Evolutionary conservation across 306 rosid species (phyloP).

Genomic region (Benincasa hispida): DNA sequence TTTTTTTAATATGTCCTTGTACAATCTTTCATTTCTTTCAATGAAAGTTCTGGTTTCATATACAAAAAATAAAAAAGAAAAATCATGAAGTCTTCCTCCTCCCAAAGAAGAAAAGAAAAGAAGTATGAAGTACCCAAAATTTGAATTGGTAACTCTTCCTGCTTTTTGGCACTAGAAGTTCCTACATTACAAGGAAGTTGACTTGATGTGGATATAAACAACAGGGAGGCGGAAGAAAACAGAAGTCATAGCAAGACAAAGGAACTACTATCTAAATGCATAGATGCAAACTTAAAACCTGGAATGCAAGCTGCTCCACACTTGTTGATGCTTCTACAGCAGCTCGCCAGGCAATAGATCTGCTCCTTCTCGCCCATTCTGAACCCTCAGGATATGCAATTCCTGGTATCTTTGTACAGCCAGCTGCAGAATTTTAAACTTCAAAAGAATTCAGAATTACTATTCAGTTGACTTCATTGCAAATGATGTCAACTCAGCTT

Average conservation of each 20-base stretch:
- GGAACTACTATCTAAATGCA: neutral
- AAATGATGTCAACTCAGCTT: slow-evolving; percentile 17
- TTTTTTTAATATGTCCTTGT: too few relatives aligned
- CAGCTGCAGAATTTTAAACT: slow-evolving; percentile 62
- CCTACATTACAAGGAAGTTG: neutral
- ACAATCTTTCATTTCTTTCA: too few relatives aligned
- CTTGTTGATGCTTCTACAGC: slow-evolving; percentile 76
- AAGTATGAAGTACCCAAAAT: neutral
- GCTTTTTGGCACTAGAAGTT: neutral
- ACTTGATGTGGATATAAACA: neutral
- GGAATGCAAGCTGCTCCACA: slow-evolving; percentile 81
- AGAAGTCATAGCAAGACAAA: neutral
- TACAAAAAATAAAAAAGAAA: too few relatives aligned
- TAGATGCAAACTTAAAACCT: slow-evolving; percentile 27
- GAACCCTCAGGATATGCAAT: slow-evolving; percentile 85
- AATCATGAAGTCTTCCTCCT: neutral
- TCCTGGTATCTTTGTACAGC: slow-evolving; percentile 70
- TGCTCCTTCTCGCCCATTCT: slow-evolving; percentile 80
- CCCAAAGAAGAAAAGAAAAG: neutral
- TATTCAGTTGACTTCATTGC: slow-evolving; percentile 25
- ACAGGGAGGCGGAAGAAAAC: neutral
- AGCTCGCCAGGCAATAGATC: slow-evolving; percentile 74
- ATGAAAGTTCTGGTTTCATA: too few relatives aligned
- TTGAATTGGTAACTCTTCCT: neutral
- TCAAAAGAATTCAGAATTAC: slow-evolving; percentile 35